Evolutionary conservation across 305 asterid species (phyloP).

Genomic region (Coffea humblotiana): DNA sequence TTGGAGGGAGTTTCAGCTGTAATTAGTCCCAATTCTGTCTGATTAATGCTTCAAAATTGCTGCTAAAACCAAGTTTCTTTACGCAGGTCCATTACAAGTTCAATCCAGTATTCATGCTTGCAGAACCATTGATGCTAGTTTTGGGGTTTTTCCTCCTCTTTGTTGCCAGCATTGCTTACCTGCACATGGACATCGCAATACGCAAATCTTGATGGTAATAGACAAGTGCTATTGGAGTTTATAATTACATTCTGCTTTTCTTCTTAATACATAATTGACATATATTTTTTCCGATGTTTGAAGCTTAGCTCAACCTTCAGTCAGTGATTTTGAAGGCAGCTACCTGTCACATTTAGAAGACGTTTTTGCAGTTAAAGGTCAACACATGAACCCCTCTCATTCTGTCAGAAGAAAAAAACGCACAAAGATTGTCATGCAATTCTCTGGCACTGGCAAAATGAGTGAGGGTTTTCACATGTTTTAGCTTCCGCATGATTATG

Average conservation of each 20-base stretch:
- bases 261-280: not conserved
- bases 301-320: conserved; percentile 1
- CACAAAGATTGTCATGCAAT: not conserved
- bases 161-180: conserved; percentile 63
- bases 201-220: conserved; percentile 41
- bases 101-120: conserved; percentile 85
- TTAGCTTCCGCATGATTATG: not conserved
- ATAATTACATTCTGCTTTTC: not conserved
- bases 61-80: not conserved
- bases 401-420: not conserved
- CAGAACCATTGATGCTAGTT: conserved; percentile 88
- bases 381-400: not conserved
- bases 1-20: not conserved
- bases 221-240: not conserved
- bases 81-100: conserved; percentile 92
- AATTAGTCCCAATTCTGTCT: not conserved
- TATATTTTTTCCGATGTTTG: conserved; percentile 1
- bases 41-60: not conserved
- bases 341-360: conserved; percentile 1
- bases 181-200: conserved; percentile 75
- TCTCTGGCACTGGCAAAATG: not conserved
- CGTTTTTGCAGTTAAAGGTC: conserved; percentile 12
- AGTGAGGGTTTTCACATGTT: not conserved
- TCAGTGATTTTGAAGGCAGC: not conserved
- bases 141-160: conserved; percentile 77